Evolutionary conservation across 192 early-diverging fungal genomes (phyloP), one percentile per base, ranked within the genome.

Genomic region (Coemansia sp.): DNA sequence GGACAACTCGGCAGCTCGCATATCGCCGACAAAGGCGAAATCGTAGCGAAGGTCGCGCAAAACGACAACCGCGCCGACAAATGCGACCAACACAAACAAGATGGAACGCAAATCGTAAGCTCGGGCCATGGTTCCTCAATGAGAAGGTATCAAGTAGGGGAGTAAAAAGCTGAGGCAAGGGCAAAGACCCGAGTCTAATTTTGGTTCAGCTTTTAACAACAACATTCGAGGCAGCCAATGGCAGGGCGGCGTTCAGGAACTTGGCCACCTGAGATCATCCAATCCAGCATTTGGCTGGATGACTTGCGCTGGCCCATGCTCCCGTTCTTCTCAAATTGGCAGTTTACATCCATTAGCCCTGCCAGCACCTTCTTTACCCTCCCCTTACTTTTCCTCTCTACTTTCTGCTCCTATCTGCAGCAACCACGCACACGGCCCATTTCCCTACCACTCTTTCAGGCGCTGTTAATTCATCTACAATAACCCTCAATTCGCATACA

Each of bases 31-130:
- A 61, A 71, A 71, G 61, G 11, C 64, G 59, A 77, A 71, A 65
- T 77, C 74, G 41, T 77, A 64, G 60, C 74, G 74, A 10, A 77
- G 58, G 51, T 77, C 69, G 52, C 74, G 57, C 74, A 68, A 71
- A 12, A 77, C 65, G 11, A 77, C 56, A 0, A 50, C 29, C 39
- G 67, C 56, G 14, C 74, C 74, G 17, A 77, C 49, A 27, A 77
- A 29, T 35, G 58, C 74, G 25, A 65, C 57, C 45, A 71, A 51
- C 21, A 77, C 27, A 43, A 77, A 65, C 21, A 77, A 43, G 27
- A 71, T 60, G 56, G 65, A 59, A 11, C 68, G 61, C 53, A 66
- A 64, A 60, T 77, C 69, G 43, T 68, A 68, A 21, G 31, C 29
- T 12, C 43, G 53, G 8, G 61, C 62, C 69, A 71, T 71, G 50